Evolutionary conservation across 768 basidiomycete genomes (phyloP), one percentile per base, ranked within the genome.

Genomic region (Podaxis sp.): DNA sequence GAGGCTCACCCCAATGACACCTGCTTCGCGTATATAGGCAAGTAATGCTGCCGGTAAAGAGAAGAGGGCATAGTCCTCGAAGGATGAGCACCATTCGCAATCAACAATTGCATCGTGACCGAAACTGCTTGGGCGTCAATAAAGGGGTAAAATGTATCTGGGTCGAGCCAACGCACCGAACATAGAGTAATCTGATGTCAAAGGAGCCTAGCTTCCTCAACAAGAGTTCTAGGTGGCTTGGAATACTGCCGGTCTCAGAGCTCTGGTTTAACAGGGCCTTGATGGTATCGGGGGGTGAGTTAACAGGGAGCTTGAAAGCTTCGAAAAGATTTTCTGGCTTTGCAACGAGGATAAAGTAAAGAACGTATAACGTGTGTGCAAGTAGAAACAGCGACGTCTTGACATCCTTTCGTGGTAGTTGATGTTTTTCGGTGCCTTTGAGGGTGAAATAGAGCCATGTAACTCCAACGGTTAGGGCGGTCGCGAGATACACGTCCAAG

Each of bases 31-130:
- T 63, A 90, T 73, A 67, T 91, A 92, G 39, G 84, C 79, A 9
- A 88, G 76, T 22, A 87, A 70, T 19, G 83, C 77, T 6, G 76
- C 73, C 1, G 88, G 84, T 26, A 89, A 69, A 6, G 83, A 80
- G 69, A 82, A 87, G 12, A 89, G 71, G 8, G 80, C 80, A 69
- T 83, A 91, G 62, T 92, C 89, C 28, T 80, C 71, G 56, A 78
- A 78, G 13, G 86, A 82, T 22, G 78, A 79, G 72, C 90, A 92
- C 69, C 87, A 84, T n/a, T 79, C 79, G 73, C 90, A 92, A 7
- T 79, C 80, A 51, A 85, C 77, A 15, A 92, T 72, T 4, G 84
- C 82, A 28, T 79, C 72, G 72, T 92, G 90, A 24, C 90, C 90
- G 64, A 90, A 89, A 61, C 90, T 90, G 65, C 19, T 33, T 22